Evolutionary conservation across 768 basidiomycete species (phyloP), one percentile per base, ranked within the genome.

Genomic region (Gloeostereum incarnatum): DNA sequence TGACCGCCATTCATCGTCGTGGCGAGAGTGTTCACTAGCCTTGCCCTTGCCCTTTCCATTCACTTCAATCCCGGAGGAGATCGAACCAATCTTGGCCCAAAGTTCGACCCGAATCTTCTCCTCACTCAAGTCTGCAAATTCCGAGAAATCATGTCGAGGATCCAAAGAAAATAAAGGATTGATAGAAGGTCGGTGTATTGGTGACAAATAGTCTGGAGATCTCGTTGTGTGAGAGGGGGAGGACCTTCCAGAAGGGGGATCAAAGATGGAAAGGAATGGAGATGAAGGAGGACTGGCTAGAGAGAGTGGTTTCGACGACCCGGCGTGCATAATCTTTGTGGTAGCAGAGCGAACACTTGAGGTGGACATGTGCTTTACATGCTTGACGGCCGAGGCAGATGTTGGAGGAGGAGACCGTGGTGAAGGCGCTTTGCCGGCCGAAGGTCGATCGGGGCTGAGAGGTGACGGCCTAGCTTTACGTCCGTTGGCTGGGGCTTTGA

Each of bases 151-250:
- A 4, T 68, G 62, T 10, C 51, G 60, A 5, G 66, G 53, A 49
- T 91, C 78, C 13, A 85, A 59, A 1, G 65, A 39, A 48, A 90
- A 94, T 17, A 64, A 57, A 1, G 92, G 92, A 54, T 90, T 86
- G 1, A 83, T 91, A 1, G 91, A 93, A 3, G 89, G 83, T 17
- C 64, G 69, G 53, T 91, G 90, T 35, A 87, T 68, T 0, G 75
- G 68, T 2, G 91, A 94, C 34, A 90, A 69, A 55, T 79, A 92
- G 50, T 85, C 73, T 2, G 85, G 62, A 20, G 32, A 35, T 22
- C 21, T 29, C 13, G 31, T 22, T 3, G 17, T 18, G 5, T 25
- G 27, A 17, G 30, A 29, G 34, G 29, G 46, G 45, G 6, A 39
- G 39, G 39, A n/a, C n/a, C n/a, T n/a, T n/a, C n/a, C n/a, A n/a